Evolutionary conservation across 176 grass and related monocot genomes (phyloP).

Genomic region (Oryza rufipogon): DNA sequence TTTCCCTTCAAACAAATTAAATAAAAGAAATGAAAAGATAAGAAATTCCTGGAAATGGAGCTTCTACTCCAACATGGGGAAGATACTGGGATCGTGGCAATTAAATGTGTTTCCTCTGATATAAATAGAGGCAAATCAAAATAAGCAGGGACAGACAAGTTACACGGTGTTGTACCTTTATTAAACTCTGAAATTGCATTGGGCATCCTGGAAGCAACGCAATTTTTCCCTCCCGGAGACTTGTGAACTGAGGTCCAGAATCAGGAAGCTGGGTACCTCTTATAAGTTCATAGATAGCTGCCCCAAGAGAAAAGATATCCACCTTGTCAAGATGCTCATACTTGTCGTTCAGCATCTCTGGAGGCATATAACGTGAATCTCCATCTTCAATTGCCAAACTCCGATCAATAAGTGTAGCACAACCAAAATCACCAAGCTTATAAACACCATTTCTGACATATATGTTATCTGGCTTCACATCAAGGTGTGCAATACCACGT

Average conservation of each 20-base stretch:
- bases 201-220: conserved; percentile 81
- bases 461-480: conserved; percentile 98
- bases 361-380: conserved; percentile 96
- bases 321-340: conserved; percentile 94
- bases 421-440: conserved; percentile 96
- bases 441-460: conserved; percentile 70
- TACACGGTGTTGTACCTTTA: conserved; percentile 69
- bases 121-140: conserved; percentile 24
- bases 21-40: neutral
- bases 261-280: conserved; percentile 75
- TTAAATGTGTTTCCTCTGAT: neutral
- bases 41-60: conserved; percentile 5
- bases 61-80: neutral
- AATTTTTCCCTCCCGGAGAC: conserved; percentile 90
- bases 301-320: conserved; percentile 91
- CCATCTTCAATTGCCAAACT: conserved; percentile 88
- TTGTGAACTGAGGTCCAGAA: conserved; percentile 72
- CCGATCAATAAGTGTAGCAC: conserved; percentile 74
- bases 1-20: too few species aligned
- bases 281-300: conserved; percentile 74
- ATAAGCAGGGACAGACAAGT: conserved; percentile 14
- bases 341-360: conserved; percentile 86
- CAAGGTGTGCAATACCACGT: conserved; percentile 78
- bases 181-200: conserved; percentile 80
- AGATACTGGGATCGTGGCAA: neutral